phyloP scores from a whole-genome alignment of 2,329 filamentous ascomycete genomes.

The Aspergillus pseudonomiae region DNA sequence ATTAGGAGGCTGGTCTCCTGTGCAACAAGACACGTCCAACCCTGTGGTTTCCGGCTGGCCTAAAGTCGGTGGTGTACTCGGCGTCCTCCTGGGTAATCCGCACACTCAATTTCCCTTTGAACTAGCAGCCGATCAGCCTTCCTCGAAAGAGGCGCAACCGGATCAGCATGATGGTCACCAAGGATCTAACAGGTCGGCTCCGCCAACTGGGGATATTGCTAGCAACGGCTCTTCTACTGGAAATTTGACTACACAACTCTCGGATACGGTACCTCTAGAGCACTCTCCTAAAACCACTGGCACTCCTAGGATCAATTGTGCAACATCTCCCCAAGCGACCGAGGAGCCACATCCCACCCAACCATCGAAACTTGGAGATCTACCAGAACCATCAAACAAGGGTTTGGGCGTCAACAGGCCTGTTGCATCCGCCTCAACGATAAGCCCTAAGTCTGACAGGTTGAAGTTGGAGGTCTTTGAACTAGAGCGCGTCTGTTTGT shows the following conservation, averaged over 20 bases:
- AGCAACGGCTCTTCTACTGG: not conserved
- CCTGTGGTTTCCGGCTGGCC: conserved; percentile 31
- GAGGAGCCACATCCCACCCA: not conserved
- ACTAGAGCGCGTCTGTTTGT: conserved; percentile 74
- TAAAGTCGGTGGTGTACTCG: conserved; percentile 36
- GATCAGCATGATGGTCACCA: not conserved
- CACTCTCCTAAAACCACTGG: not conserved
- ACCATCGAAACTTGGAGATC: conserved; percentile 1
- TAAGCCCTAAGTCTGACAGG: conserved; percentile 29
- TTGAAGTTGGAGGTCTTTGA: conserved; percentile 72
- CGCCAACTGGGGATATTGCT: not conserved
- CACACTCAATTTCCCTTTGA: not conserved
- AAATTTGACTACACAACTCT: not conserved
- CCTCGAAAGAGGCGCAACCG: conserved; percentile 10
- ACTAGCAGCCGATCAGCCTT: not conserved
- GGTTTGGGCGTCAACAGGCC: not conserved
- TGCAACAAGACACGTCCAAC: conserved; percentile 15
- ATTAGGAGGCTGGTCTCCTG: conserved; percentile 18
- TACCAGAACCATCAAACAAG: conserved; percentile 8
- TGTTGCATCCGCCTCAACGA: not conserved
- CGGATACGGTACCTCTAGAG: not conserved
- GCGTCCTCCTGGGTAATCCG: conserved; percentile 27
- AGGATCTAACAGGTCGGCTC: not conserved
- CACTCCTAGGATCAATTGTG: not conserved
- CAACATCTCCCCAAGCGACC: not conserved